Conservation (phyloP, 495 filamentous ascomycete genomes). For the Hypomontagnella submonticulosa region DNA sequence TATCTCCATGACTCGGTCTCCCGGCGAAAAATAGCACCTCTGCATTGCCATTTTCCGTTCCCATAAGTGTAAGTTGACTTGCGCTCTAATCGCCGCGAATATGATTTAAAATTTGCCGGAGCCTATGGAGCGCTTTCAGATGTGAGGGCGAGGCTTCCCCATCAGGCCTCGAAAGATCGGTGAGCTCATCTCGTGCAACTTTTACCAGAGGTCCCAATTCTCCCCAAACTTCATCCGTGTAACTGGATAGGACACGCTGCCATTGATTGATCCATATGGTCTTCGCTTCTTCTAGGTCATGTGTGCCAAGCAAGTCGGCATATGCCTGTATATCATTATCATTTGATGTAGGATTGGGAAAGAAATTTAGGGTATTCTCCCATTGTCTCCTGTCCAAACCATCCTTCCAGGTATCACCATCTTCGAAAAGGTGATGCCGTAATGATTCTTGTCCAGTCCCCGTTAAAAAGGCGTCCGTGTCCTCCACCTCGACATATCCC, state of each 20-base stretch:
- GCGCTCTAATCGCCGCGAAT: constrained; percentile 19
- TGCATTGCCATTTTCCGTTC: no score
- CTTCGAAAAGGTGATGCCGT: constrained; percentile 50
- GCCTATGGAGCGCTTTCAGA: constrained; percentile 37
- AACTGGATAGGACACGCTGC: constrained; percentile 71
- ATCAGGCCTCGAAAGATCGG: constrained; percentile 35
- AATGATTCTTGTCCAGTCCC: constrained; percentile 42
- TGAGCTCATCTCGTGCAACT: constrained; percentile 70
- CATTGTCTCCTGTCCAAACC: constrained; percentile 40
- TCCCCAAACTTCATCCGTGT: constrained; percentile 85
- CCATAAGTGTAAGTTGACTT: no score
- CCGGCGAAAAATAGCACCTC: no score
- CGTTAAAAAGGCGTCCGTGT: constrained; percentile 37
- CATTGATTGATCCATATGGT: constrained; percentile 65
- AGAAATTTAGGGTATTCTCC: constrained; percentile 57
- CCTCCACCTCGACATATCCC: constrained; percentile 37
- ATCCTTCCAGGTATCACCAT: constrained; percentile 5
- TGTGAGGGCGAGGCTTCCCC: constrained; percentile 23
- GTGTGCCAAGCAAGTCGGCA: constrained; percentile 48
- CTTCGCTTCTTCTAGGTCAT: constrained; percentile 53
- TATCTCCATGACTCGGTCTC: no score
- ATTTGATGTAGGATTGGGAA: constrained; percentile 48
- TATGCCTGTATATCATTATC: constrained; percentile 13
- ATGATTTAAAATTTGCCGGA: constrained; percentile 42
- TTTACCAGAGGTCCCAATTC: constrained; percentile 70